Conservation (phyloP, 805 yeast genomes). For the Starmerella bombicola region DNA sequence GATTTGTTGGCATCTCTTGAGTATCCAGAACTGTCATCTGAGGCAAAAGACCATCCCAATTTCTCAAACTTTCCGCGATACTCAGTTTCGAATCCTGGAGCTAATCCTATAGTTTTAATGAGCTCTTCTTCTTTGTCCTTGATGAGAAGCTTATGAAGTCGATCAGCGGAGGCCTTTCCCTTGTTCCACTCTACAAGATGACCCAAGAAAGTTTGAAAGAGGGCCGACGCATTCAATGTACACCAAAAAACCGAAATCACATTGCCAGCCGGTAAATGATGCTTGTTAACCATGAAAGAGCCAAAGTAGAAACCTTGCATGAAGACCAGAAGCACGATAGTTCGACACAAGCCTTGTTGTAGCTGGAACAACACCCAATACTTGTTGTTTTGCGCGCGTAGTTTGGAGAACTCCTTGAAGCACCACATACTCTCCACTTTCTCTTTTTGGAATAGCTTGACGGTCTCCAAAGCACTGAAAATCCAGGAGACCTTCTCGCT, state of each 20-base stretch:
- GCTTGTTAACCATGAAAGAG: conserved; percentile 43
- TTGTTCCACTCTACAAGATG: conserved; percentile 53
- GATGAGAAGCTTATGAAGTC: conserved; percentile 35
- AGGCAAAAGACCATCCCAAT: conserved; percentile 10
- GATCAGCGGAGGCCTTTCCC: conserved; percentile 55
- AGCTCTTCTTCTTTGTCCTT: conserved; percentile 11
- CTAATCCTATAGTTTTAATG: conserved; percentile 22
- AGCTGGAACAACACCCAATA: conserved; percentile 37
- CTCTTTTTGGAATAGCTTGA: conserved; percentile 51
- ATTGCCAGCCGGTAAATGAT: conserved; percentile 42
- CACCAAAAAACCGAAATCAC: conserved; percentile 76
- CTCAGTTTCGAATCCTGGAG: conserved; percentile 8
- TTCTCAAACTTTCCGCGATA: not conserved
- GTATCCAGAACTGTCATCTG: not conserved
- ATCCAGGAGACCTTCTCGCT: conserved; percentile 62
- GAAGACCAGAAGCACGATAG: conserved; percentile 58
- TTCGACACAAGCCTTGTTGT: conserved; percentile 46
- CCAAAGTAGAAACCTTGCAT: conserved; percentile 94
- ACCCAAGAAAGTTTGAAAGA: conserved; percentile 42
- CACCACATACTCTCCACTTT: conserved; percentile 39
- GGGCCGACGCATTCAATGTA: conserved; percentile 58
- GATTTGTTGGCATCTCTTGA: not conserved
- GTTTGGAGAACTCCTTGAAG: conserved; percentile 27
- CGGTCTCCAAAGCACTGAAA: conserved; percentile 44
- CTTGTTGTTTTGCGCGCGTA: conserved; percentile 33